Percentiles rank a stretch among this genome's conserved stretches.
phyloP scores from a whole-genome alignment of 495 filamentous ascomycete species.

The Aspergillus heteromorphus region DNA sequence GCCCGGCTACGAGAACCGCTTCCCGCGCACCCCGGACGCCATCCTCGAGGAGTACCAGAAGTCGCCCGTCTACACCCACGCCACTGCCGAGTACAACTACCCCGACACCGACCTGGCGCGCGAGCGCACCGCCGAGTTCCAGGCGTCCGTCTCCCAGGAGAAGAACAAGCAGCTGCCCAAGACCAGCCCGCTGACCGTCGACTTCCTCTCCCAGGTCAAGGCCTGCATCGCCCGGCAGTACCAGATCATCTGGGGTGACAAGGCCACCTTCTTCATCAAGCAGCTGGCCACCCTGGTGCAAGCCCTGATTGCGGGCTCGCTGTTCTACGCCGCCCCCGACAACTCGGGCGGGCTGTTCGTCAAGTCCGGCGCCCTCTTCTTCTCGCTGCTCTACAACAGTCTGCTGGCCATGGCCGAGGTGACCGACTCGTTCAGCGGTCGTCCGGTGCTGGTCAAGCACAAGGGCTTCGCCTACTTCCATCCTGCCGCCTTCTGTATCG shows the following conservation, averaged over 20 bases:
- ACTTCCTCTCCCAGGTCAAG: constrained; percentile 53
- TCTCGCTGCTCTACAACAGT: constrained; percentile 69
- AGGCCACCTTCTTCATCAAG: constrained; percentile 55
- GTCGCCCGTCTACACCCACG: constrained; percentile 28
- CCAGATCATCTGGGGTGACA: constrained; percentile 57
- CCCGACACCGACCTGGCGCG: constrained; percentile 40
- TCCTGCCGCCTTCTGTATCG: constrained; percentile 66
- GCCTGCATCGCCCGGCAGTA: constrained; percentile 50
- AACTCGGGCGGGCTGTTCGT: constrained; percentile 45
- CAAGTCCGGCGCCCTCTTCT: constrained; percentile 60
- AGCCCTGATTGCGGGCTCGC: constrained; percentile 38
- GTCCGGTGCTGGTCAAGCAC: constrained; percentile 71
- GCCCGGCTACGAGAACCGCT: constrained; percentile 44
- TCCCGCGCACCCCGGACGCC: constrained; percentile 41
- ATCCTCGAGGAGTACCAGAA: constrained; percentile 37
- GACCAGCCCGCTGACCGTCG: constrained; percentile 51
- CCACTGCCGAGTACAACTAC: constrained; percentile 47
- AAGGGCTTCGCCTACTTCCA: constrained; percentile 71
- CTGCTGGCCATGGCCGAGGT: constrained; percentile 68
- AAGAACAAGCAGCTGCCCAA: constrained; percentile 35
- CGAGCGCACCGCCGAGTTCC: constrained; percentile 45
- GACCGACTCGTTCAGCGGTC: constrained; percentile 60
- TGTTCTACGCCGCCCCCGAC: constrained; percentile 38
- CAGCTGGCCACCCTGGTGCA: constrained; percentile 42
- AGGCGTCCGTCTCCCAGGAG: constrained; percentile 38